Conservation (phyloP, 352 stramenopile genomes). For the Phytopythium chamaehyphon region DNA sequence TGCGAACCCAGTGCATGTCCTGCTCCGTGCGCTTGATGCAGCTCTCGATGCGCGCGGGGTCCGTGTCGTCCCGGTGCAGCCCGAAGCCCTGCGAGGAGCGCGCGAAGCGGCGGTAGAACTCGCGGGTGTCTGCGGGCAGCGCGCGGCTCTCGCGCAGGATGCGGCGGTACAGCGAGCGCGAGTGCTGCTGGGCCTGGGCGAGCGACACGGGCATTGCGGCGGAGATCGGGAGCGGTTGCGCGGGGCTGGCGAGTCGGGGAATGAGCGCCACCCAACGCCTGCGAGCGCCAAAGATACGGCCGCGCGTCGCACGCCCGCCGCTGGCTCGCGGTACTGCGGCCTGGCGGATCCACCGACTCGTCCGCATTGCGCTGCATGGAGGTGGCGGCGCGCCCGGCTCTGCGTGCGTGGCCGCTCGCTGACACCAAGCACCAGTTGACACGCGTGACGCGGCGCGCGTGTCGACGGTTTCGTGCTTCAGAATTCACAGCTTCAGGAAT, state of each 20-base stretch:
- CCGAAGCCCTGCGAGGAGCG: constrained; percentile 38
- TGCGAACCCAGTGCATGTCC: constrained; percentile 45
- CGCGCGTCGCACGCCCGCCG: no score
- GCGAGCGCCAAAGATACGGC: background rate
- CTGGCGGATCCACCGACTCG: no score
- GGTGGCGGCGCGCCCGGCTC: no score
- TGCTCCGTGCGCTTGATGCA: constrained; percentile 30
- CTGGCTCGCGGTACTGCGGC: no score
- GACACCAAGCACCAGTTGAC: no score
- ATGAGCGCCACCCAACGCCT: no score
- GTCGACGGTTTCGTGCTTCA: no score
- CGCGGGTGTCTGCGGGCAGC: constrained; percentile 30
- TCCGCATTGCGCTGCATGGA: no score
- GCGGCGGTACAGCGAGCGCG: constrained; percentile 34
- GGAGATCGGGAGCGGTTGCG: background rate
- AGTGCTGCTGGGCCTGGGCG: constrained; percentile 13
- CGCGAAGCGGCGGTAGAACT: constrained; percentile 44
- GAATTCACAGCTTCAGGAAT: no score
- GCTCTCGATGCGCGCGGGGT: constrained; percentile 28
- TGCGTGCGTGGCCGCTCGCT: no score
- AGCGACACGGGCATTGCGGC: background rate
- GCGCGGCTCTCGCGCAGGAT: constrained; percentile 38
- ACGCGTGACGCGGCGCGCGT: no score
- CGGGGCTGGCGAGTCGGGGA: background rate
- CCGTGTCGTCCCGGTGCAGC: constrained; percentile 25